Evolutionary conservation across 257 asterid species (phyloP), one percentile per base, ranked within the genome.

Genomic region (Echium plantagineum): DNA sequence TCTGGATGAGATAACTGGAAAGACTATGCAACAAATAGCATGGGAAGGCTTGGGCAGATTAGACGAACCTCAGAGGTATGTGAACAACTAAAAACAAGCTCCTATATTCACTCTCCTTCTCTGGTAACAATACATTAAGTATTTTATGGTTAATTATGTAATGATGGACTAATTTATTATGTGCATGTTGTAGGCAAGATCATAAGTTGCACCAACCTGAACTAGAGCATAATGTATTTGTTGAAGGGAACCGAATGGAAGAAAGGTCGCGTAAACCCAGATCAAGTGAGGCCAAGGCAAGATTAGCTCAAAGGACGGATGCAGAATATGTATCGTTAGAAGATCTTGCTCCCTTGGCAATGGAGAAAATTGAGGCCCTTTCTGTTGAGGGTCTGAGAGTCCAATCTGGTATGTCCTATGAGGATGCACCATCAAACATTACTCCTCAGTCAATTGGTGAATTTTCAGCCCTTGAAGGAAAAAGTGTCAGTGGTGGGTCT

Each of bases 1-100:
- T 76, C 71, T 87, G 74, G 94, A 80, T 68, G 91, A 87, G 62
- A 71, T 87, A 67, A 85, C 93, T 0, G 90, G 91, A 73, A 90
- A 81, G 77, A 85, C 80, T 38, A 76, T 87, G 48, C 83, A 63
- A 66, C 78, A 87, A 76, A 75, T 80, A 52, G 58, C 73, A 63
- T 61, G 66, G 55, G 86, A 85, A 78, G 77, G 72, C 31, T 67
- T 75, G 66, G 63, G 73, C 42, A 54, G 59, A 69, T 58, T 71
- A 52, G 64, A 71, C 58, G 61, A 63, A 58, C 65, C 60, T 55
- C 61, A 68, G 69, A 83, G 97, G 97, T 90, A 42, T 31, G 83
- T 31, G 65, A 62, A 71, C 57, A 10, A 18, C 56, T n/a, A 9
- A 19, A 28, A 24, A 59, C 15, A 31, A 20, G 38, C 48, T 46